Conservation (phyloP, 345 rosid species). For the Moricandia arvensis region DNA sequence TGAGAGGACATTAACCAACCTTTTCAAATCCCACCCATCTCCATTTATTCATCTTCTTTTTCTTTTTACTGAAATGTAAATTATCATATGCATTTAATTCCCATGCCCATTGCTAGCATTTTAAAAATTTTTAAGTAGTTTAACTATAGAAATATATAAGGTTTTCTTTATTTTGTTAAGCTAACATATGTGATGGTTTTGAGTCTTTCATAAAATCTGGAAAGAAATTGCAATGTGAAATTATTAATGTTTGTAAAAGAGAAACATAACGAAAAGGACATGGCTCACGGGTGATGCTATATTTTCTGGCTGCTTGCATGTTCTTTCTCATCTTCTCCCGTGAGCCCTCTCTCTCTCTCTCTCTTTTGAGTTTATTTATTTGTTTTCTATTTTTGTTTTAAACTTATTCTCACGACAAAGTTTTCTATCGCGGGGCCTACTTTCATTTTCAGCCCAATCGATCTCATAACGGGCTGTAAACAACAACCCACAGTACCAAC, state of each 20-base stretch:
- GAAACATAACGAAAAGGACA: constrained; percentile 12
- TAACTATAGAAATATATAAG: not conserved
- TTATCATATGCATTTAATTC: not conserved
- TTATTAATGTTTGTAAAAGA: not conserved
- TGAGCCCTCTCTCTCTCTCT: constrained; percentile 11
- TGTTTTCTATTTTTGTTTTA: not conserved
- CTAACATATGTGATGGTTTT: not conserved
- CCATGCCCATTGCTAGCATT: constrained; percentile 3
- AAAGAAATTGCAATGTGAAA: constrained; percentile 3
- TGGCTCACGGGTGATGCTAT: constrained; percentile 33
- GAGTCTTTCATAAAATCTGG: not conserved
- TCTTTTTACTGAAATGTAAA: not conserved
- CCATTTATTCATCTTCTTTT: not conserved
- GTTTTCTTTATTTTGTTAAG: not conserved
- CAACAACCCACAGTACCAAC: not conserved
- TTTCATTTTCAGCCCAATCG: not conserved
- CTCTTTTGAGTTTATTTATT: not conserved
- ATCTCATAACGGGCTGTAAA: not conserved
- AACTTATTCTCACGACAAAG: constrained; percentile 26
- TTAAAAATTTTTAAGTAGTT: not conserved
- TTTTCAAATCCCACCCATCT: constrained; percentile 17
- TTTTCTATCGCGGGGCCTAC: not conserved
- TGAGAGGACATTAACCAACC: constrained; percentile 4
- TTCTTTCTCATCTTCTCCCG: constrained; percentile 37
- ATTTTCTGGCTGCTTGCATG: constrained; percentile 24